phyloP scores from a whole-genome alignment of 2,329 filamentous ascomycete genomes.

The Hypoxylon sp. region DNA sequence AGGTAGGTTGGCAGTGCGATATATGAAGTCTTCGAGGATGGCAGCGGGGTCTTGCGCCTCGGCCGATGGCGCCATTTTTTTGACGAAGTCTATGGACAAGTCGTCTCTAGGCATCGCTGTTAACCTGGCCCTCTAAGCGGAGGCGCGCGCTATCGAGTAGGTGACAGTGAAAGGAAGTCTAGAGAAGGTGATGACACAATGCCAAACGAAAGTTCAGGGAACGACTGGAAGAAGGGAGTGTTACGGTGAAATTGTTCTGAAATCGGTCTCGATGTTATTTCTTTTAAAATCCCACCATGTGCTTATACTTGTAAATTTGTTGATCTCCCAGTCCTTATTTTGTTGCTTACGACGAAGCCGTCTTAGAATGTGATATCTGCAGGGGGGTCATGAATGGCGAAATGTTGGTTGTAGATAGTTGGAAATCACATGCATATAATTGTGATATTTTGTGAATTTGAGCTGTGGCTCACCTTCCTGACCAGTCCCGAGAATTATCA shows the following conservation, averaged over 20 bases:
- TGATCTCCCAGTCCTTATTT: slow-evolving; percentile 51
- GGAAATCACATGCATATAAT: slow-evolving; percentile 39
- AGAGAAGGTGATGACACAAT: slow-evolving; percentile 14
- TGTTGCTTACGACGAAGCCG: slow-evolving; percentile 48
- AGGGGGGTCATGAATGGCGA: slow-evolving; percentile 16
- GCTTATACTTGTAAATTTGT: slow-evolving; percentile 4
- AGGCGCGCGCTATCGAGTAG: slow-evolving; percentile 44
- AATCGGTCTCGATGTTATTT: slow-evolving; percentile 23
- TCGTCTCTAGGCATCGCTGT: slow-evolving; percentile 82
- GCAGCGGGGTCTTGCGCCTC: slow-evolving; percentile 76
- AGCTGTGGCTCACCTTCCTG: slow-evolving; percentile 54
- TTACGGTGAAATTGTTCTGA: slow-evolving; percentile 1
- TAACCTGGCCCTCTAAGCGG: slow-evolving; percentile 62
- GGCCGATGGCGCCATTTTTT: slow-evolving; percentile 72
- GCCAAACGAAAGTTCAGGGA: slow-evolving; percentile 10
- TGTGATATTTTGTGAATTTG: slow-evolving; percentile 40
- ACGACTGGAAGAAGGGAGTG: background rate
- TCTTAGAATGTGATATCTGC: slow-evolving; percentile 8
- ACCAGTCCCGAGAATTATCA: slow-evolving; percentile 36
- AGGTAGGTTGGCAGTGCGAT: slow-evolving; percentile 82
- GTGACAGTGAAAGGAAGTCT: slow-evolving; percentile 28
- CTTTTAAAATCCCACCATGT: slow-evolving; percentile 57
- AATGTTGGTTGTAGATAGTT: slow-evolving; percentile 11
- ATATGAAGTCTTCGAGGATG: slow-evolving; percentile 84
- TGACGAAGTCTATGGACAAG: slow-evolving; percentile 78